Base-by-base conservation (phyloP, 208 protist genomes). In the Herpetomonas muscarum region DNA sequence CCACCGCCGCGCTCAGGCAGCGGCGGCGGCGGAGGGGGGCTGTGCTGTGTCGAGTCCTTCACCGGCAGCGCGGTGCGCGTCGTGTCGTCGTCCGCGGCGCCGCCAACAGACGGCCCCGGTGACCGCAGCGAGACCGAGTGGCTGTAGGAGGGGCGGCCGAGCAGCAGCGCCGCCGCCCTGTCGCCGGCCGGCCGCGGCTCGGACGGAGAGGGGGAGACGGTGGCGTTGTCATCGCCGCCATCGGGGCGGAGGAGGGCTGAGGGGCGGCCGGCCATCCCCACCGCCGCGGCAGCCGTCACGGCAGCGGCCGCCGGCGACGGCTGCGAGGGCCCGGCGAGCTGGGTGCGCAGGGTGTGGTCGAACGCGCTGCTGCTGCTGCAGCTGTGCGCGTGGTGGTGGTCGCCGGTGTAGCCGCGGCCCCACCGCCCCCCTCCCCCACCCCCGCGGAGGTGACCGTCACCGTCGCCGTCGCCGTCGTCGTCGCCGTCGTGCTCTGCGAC, bases 401-500 rank as follows among this genome's bases (percentile, higher is more conserved):
- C 32, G 32, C 46, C 13, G 17, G 5, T 26, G 3, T 17, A 17
- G 24, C 19, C 41, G 21, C 28, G 54, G n/a, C n/a, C n/a, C n/a
- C n/a, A n/a, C n/a, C n/a, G n/a, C n/a, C n/a, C n/a, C n/a, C n/a
- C n/a, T n/a, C n/a, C n/a, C 25, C 41, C 15, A 19, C 47, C 36
- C 19, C 29, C 3, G 22, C 55, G 21, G 61, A 39, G 25, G 46
- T 41, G 1, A 37, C 50, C 9, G 56, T 26, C 37, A 7, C 46
- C n/a, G 69, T 29, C 45, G 21, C 30, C 31, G 44, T 37, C 1
- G 45, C 45, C 12, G 49, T 30, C 26, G 49, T 28, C 52, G 24
- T 67, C 26, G 55, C 44, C 22, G 49, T 13, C 2, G 19, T 29
- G 34, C 24, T 21, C 21, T n/a, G 58, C 48, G 19, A 77, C 50